Evolutionary conservation across 345 rosid species (phyloP).

Genomic region (Carallia pectinifolia): DNA sequence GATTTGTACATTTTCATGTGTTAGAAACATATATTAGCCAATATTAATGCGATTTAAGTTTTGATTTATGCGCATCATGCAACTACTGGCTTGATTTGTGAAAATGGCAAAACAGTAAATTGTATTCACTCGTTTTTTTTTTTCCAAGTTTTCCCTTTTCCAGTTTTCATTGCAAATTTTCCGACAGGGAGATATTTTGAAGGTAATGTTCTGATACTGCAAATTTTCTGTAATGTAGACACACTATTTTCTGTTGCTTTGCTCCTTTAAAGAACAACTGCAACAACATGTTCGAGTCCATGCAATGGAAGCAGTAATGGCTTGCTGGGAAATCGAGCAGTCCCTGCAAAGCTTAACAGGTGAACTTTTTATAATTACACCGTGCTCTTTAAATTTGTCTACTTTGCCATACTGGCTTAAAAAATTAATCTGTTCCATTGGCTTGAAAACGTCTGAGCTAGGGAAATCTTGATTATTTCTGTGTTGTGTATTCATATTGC

Average conservation of each 20-base stretch:
- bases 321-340: conserved; percentile 99
- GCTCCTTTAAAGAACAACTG: conserved; percentile 94
- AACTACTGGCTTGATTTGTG: too few relatives aligned
- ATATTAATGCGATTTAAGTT: too few relatives aligned
- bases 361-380: conserved; percentile 2
- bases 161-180: too few relatives aligned
- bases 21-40: too few relatives aligned
- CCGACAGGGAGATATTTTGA: background rate
- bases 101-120: too few relatives aligned
- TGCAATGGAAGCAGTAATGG: conserved; percentile 99
- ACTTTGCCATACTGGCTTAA: background rate
- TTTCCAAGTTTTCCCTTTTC: too few relatives aligned
- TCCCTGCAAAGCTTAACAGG: conserved; percentile 96
- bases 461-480: too few relatives aligned
- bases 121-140: too few relatives aligned
- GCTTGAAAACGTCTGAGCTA: too few relatives aligned
- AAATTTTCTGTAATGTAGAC: conserved; percentile 45
- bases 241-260: conserved; percentile 86
- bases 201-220: conserved; percentile 16
- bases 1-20: too few relatives aligned
- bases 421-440: background rate
- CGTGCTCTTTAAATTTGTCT: background rate
- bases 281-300: conserved; percentile 99
- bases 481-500: too few relatives aligned
- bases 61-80: too few relatives aligned